Base-by-base conservation (phyloP, 192 early-diverging fungal genomes). In the Coemansia pectinata region DNA sequence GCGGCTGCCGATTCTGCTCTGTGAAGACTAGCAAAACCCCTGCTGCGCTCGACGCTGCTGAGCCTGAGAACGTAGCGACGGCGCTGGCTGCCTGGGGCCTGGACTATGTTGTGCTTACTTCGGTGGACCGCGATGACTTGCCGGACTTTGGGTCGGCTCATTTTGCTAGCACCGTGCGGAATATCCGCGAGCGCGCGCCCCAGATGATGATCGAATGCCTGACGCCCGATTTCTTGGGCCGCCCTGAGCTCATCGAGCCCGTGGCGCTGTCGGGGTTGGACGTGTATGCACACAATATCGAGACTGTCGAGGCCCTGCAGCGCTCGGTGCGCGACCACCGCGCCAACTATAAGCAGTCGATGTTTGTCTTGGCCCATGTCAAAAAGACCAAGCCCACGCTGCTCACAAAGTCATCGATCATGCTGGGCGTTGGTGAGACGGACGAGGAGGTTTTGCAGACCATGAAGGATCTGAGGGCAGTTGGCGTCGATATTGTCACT, bases 251-350 rank as follows among this genome's bases (percentile, higher is more conserved):
- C 55, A 94, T 97, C 36, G 89, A 88, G 23, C 86, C 76, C 23
- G 94, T 99, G n/a, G 96, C 97, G 1, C 74, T 53, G 12, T 96
- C 94, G 17, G 97, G 97, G 33, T 81, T 99, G 72, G 96, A 99
- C 76, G 97, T 99, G 3, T 99, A 95, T 78, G 97, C 97, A 7
- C 97, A 99, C 83, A 99, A 99, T 69, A 91, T 99, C 65, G 97
- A 99, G 81, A 97, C 97, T 17, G 96, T 97, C 12, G 96, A 97
- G 77, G 87, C 85, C 7, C 85, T 99, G 50, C 92, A 95, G 58
- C 83, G 89, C n/a, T 88, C 86, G 75, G 95, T 99, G 42, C 92
- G 97, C 66, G 97, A 99, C 78, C 86, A 92, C 50, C 89, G 95
- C 8, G 97, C 97, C 19, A 90, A 86, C 55, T 99, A 96, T 86